Conservation (phyloP, 1,284 basidiomycete genomes). For the Prillingera fragicola region DNA sequence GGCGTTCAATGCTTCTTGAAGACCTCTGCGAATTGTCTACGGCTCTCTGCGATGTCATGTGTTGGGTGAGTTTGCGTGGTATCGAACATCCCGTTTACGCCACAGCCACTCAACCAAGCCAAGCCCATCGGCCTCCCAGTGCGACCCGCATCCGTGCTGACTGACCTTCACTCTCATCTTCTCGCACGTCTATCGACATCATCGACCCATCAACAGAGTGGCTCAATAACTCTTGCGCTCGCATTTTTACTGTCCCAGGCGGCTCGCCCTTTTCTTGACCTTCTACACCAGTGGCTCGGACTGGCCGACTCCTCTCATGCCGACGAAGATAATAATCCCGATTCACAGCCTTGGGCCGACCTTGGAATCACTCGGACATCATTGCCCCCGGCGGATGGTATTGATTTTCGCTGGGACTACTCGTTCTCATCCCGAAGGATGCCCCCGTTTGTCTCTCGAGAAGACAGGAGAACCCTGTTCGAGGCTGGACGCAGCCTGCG, state of each 20-base stretch:
- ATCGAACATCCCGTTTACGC: not conserved
- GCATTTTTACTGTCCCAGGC: conserved; percentile 35
- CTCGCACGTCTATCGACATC: conserved; percentile 23
- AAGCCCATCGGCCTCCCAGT: conserved; percentile 26
- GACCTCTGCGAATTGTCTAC: conserved; percentile 24
- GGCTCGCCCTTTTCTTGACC: conserved; percentile 26
- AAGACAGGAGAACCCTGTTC: conserved; percentile 31
- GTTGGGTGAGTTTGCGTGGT: conserved; percentile 26
- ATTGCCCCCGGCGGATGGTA: not conserved
- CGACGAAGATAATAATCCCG: conserved; percentile 25
- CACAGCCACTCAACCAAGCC: conserved; percentile 21
- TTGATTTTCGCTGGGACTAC: conserved; percentile 25
- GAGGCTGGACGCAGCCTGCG: conserved; percentile 41
- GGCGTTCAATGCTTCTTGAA: conserved; percentile 19
- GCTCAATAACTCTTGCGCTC: conserved; percentile 18
- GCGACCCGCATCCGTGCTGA: conserved; percentile 31
- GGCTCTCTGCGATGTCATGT: conserved; percentile 27
- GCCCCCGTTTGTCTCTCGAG: conserved; percentile 38
- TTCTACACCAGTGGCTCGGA: conserved; percentile 42
- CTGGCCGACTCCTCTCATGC: conserved; percentile 16
- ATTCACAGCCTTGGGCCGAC: conserved; percentile 39
- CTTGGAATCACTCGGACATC: conserved; percentile 34
- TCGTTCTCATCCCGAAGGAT: conserved; percentile 30
- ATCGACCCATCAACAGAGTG: conserved; percentile 9
- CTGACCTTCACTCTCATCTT: conserved; percentile 35